These are phyloP conservation scores for Fraxinus greggii DNA, from an alignment of 305 asterid genomes.

Conservation along the genomic window DNA sequence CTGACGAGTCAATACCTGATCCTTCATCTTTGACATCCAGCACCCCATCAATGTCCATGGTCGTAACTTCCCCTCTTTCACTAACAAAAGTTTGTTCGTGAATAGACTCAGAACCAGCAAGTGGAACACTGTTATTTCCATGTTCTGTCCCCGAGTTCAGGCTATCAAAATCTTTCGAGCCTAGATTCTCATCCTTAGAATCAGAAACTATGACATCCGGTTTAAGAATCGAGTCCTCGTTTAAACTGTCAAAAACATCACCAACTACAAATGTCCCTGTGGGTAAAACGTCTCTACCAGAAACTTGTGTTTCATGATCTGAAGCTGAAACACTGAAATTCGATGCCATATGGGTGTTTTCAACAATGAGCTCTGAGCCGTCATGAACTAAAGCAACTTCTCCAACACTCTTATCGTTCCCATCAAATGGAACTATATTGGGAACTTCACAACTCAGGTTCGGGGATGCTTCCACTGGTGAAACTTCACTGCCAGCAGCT, in stretches of 20 bases:
- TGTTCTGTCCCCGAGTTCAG: constrained; percentile 21
- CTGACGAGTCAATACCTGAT: constrained; percentile 23
- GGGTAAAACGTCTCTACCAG: constrained; percentile 22
- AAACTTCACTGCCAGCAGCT: constrained; percentile 7
- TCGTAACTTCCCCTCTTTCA: constrained; percentile 42
- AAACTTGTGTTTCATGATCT: not conserved
- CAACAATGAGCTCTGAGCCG: not conserved
- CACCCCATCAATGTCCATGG: constrained; percentile 40
- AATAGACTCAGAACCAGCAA: constrained; percentile 31
- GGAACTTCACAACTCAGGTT: constrained; percentile 14
- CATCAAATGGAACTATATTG: constrained; percentile 6
- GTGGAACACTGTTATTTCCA: not conserved
- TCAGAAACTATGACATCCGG: constrained; percentile 31
- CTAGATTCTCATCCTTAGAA: constrained; percentile 29
- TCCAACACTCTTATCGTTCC: not conserved
- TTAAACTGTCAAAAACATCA: not conserved
- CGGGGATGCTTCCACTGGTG: not conserved
- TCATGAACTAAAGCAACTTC: constrained; percentile 22
- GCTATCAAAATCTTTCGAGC: constrained; percentile 21
- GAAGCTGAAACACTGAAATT: constrained; percentile 7
- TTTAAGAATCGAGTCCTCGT: constrained; percentile 29
- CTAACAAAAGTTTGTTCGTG: constrained; percentile 24
- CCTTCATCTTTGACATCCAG: constrained; percentile 34
- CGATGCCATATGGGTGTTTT: not conserved
- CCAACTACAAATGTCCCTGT: constrained; percentile 19